These are phyloP conservation scores for Penicillium sclerotigenum DNA, from an alignment of 2,329 filamentous ascomycete genomes.

Conservation along the genomic window DNA sequence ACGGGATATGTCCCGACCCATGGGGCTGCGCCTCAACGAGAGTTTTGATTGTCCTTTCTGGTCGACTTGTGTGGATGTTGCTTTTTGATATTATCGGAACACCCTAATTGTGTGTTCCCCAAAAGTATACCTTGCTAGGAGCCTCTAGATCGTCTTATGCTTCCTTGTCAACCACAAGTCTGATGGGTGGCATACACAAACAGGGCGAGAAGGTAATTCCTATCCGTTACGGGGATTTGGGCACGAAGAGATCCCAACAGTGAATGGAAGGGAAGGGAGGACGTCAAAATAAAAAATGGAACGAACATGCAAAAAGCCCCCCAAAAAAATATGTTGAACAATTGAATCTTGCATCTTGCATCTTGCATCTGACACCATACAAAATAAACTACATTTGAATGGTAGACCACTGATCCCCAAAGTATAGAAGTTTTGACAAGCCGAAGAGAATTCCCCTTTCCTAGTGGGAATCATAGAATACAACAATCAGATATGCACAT, in stretches of 20 bases:
- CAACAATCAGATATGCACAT: not conserved
- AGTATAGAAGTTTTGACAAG: not conserved
- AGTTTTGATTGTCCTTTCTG: constrained; percentile 20
- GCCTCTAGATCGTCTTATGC: not conserved
- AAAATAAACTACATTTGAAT: not conserved
- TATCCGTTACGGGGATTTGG: no score
- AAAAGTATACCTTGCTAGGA: constrained; percentile 8
- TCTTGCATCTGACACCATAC: not conserved
- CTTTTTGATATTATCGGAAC: not conserved
- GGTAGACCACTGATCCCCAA: not conserved
- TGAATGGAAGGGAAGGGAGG: not conserved
- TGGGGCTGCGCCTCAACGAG: constrained; percentile 28
- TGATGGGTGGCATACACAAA: not conserved
- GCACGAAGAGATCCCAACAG: not conserved
- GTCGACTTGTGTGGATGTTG: not conserved
- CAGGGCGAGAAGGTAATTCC: not conserved
- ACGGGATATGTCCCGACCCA: constrained; percentile 28
- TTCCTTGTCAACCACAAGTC: not conserved
- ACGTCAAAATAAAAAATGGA: not conserved
- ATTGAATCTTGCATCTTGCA: not conserved
- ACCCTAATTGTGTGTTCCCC: not conserved
- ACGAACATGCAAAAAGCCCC: not conserved
- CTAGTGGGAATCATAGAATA: not conserved
- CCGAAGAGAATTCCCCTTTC: not conserved
- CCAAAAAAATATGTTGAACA: not conserved